These are phyloP conservation scores for Aquanectria penicillioides DNA, from an alignment of 2,329 filamentous ascomycete species.

Conservation along the genomic window DNA sequence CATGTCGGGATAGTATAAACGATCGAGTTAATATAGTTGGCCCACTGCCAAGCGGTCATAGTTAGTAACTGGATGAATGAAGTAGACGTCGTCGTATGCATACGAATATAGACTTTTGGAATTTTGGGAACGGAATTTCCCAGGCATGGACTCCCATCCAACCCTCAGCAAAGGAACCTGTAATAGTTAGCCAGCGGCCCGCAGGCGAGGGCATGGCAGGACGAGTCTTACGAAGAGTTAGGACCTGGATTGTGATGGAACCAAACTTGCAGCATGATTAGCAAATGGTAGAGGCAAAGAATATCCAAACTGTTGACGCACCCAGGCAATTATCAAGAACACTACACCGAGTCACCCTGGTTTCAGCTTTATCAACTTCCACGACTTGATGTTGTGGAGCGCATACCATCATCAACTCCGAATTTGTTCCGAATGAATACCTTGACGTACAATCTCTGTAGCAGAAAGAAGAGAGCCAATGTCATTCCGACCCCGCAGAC, in stretches of 20 bases:
- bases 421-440: conserved; percentile 34
- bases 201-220: not conserved
- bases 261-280: not conserved
- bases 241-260: not conserved
- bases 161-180: conserved; percentile 25
- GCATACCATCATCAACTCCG: conserved; percentile 34
- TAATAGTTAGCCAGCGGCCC: not conserved
- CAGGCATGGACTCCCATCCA: conserved; percentile 31
- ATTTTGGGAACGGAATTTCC: conserved; percentile 32
- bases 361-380: not conserved
- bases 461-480: conserved; percentile 37
- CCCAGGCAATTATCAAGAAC: conserved; percentile 40
- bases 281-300: not conserved
- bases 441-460: conserved; percentile 44
- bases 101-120: too few species aligned
- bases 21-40: not conserved
- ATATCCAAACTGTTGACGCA: too few species aligned
- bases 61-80: not conserved
- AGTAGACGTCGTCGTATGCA: not conserved
- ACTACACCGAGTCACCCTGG: conserved; percentile 14
- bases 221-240: not conserved
- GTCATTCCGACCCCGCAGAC: conserved; percentile 36
- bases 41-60: conserved; percentile 2
- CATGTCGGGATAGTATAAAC: not conserved
- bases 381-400: not conserved